A percentile compares a stretch with the other conserved stretches of the same genome.
These are phyloP conservation scores for Plasmopara viticola DNA, from an alignment of 352 stramenopile species.

Conservation along the genomic window DNA sequence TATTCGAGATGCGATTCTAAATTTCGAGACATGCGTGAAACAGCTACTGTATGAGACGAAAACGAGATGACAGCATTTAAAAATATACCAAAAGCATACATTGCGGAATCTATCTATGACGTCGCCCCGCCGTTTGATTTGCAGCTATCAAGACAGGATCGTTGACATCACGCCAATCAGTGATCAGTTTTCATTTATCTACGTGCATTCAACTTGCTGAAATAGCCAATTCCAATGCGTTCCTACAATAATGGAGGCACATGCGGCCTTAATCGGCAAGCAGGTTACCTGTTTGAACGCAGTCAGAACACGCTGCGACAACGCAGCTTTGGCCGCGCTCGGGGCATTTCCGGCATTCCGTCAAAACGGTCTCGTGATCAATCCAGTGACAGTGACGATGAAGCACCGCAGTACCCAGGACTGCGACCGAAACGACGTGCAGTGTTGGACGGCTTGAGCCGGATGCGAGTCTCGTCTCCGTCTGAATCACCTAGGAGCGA, in stretches of 20 bases:
- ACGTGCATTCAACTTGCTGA: constrained; percentile 12
- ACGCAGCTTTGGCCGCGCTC: constrained; percentile 38
- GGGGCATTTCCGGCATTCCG: constrained; percentile 14
- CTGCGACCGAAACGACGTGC: constrained; percentile 5
- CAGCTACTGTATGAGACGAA: neutral
- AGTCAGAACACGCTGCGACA: constrained; percentile 36
- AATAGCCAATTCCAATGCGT: constrained; percentile 12
- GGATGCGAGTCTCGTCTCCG: constrained; percentile 58
- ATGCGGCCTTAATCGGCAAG: constrained; percentile 33
- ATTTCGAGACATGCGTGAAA: constrained; percentile 14
- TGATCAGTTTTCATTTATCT: neutral
- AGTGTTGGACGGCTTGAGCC: constrained; percentile 61
- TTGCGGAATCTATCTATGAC: neutral
- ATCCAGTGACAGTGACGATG: constrained; percentile 14
- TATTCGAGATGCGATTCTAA: constrained; percentile 24
- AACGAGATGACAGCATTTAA: constrained; percentile 18
- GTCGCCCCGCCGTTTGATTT: constrained; percentile 14
- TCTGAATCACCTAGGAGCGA: constrained; percentile 14
- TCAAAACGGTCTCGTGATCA: constrained; percentile 40
- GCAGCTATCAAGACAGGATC: constrained; percentile 2
- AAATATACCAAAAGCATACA: neutral
- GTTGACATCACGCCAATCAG: neutral
- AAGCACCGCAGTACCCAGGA: constrained; percentile 4
- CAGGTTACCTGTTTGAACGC: constrained; percentile 39
- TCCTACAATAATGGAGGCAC: constrained; percentile 22